A percentile compares a stretch with the other conserved stretches of the same genome.
These are phyloP conservation scores for Arthrinium phaeospermum DNA, from an alignment of 2,329 filamentous ascomycete species.

Conservation along the genomic window DNA sequence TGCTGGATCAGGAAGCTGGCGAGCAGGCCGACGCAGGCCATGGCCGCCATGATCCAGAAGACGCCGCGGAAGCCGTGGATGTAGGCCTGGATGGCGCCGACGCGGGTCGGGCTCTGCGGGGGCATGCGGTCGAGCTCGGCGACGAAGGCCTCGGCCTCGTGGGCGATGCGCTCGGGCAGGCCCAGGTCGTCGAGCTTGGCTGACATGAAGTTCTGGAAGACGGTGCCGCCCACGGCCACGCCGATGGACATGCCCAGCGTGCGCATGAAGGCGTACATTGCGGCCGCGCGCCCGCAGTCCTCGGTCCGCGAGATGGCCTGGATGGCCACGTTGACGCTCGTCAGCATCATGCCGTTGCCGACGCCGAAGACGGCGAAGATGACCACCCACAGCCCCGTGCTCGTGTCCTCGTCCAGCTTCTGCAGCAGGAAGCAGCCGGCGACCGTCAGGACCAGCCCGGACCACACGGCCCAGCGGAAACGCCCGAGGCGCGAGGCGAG, in stretches of 20 bases:
- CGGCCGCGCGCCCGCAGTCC: conserved; percentile 28
- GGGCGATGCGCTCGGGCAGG: conserved; percentile 24
- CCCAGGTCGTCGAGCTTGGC: conserved; percentile 23
- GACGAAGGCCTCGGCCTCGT: conserved; percentile 37
- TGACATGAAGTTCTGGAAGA: conserved; percentile 31
- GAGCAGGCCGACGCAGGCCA: conserved; percentile 27
- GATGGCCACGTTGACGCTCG: conserved; percentile 20
- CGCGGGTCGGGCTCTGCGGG: conserved; percentile 26
- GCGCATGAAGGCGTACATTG: conserved; percentile 30
- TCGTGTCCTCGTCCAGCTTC: background rate
- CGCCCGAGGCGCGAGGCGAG: conserved; percentile 17
- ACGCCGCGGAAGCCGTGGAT: conserved; percentile 34
- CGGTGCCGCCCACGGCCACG: conserved; percentile 29
- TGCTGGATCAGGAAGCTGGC: conserved; percentile 29
- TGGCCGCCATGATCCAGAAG: conserved; percentile 33
- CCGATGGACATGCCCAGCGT: conserved; percentile 29
- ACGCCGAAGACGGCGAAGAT: conserved; percentile 16
- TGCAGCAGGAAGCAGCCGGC: background rate
- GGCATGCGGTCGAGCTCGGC: conserved; percentile 32
- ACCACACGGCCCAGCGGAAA: conserved; percentile 19
- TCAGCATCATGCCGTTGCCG: conserved; percentile 23
- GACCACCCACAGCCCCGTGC: conserved; percentile 10
- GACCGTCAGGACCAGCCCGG: background rate
- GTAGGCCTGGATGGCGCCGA: conserved; percentile 30
- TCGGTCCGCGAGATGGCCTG: conserved; percentile 20